These are phyloP conservation scores for Entophlyctis luteolus DNA, from an alignment of 192 early-diverging fungal genomes.

Conservation along the genomic window DNA sequence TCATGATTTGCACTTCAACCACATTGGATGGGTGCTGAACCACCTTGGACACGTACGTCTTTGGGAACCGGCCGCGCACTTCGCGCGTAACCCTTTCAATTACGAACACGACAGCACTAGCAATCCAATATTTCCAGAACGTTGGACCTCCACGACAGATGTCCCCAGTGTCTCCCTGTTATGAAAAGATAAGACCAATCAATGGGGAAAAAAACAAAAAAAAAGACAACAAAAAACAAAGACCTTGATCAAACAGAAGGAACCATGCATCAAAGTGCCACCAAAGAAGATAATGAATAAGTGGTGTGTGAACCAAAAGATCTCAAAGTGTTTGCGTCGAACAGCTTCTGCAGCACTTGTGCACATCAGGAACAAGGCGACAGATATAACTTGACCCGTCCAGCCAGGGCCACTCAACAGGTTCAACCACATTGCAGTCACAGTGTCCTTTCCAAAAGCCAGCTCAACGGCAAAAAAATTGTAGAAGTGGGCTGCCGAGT, in stretches of 20 bases:
- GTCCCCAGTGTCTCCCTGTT: slow-evolving; percentile 32
- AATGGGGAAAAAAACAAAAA: background rate
- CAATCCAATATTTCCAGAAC: slow-evolving; percentile 80
- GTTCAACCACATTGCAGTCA: slow-evolving; percentile 47
- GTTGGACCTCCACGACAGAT: slow-evolving; percentile 66
- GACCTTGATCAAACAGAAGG: slow-evolving; percentile 78
- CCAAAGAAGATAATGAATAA: slow-evolving; percentile 82
- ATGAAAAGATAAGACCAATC: background rate
- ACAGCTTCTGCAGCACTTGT: slow-evolving; percentile 63
- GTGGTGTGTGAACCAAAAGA: slow-evolving; percentile 86
- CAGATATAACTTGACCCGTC: slow-evolving; percentile 73
- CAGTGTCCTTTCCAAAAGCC: slow-evolving; percentile 27
- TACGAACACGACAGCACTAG: slow-evolving; percentile 63
- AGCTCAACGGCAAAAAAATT: slow-evolving; percentile 65
- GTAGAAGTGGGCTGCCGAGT: slow-evolving; percentile 71
- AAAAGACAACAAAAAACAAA: background rate
- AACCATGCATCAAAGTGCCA: slow-evolving; percentile 72
- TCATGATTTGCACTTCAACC: slow-evolving; percentile 74
- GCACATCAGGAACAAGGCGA: slow-evolving; percentile 74
- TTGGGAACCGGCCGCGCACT: slow-evolving; percentile 58
- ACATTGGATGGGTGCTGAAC: slow-evolving; percentile 80
- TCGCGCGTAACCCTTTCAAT: slow-evolving; percentile 71
- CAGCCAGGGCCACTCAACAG: slow-evolving; percentile 72
- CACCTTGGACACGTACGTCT: slow-evolving; percentile 73
- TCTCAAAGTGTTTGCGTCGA: slow-evolving; percentile 64